Evolutionary conservation across 2,329 filamentous ascomycete species (phyloP).

Genomic region (Ceratocystis cacaofunesta): DNA sequence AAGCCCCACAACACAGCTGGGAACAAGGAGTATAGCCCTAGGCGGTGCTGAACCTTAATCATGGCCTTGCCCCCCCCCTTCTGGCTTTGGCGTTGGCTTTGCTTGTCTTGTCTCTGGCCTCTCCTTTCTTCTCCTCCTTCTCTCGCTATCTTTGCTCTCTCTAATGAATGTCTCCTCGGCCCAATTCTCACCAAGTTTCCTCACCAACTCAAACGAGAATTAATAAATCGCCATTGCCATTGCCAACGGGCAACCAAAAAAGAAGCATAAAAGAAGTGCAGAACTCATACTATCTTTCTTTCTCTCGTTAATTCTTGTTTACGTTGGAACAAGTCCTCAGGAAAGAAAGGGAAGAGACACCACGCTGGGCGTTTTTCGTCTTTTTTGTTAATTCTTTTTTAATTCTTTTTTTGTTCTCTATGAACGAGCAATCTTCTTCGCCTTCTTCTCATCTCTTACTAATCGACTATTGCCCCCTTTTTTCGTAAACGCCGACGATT

Average conservation of each 20-base stretch:
- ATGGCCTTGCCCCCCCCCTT: background rate
- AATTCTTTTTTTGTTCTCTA: background rate
- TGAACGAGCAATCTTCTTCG: background rate
- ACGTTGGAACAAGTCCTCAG: background rate
- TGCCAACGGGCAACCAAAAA: background rate
- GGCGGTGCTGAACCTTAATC: no score
- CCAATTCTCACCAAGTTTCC: background rate
- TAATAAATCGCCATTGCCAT: background rate
- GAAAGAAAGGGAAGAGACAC: background rate
- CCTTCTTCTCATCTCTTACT: background rate
- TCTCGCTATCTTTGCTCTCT: background rate
- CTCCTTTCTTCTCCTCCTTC: conserved; percentile 3
- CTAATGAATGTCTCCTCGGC: no score
- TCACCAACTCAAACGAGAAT: background rate
- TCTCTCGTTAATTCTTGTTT: background rate
- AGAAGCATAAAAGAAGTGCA: background rate
- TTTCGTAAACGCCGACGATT: no score
- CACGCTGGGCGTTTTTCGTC: conserved; percentile 6
- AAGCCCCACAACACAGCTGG: no score
- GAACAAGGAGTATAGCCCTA: no score
- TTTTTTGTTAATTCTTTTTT: conserved; percentile 1
- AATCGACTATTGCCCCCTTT: background rate
- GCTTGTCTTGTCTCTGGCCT: background rate
- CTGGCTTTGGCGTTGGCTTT: background rate
- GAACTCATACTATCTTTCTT: background rate